These are phyloP conservation scores for Rhizopus arrhizus DNA, from an alignment of 371 early-diverging fungal genomes.

Conservation along the genomic window DNA sequence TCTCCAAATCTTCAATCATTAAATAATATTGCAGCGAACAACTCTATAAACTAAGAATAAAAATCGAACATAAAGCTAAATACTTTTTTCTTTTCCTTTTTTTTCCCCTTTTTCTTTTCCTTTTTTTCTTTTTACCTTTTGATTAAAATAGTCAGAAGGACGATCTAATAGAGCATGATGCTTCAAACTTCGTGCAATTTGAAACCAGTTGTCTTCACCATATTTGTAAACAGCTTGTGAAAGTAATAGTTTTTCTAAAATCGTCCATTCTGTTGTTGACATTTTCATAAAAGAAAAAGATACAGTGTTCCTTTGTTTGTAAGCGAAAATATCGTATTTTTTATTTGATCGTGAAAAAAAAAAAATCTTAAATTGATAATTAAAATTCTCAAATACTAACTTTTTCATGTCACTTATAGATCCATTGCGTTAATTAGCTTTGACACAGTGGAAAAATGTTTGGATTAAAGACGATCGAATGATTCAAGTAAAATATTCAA, in stretches of 20 bases:
- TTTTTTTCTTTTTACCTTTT: slow-evolving; percentile 34
- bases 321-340: too few species aligned
- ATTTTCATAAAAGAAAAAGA: background rate
- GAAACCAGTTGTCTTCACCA: slow-evolving; percentile 67
- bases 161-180: slow-evolving; percentile 56
- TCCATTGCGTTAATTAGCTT: too few species aligned
- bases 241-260: slow-evolving; percentile 63
- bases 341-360: too few species aligned
- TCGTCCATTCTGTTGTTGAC: slow-evolving; percentile 51
- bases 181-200: slow-evolving; percentile 57
- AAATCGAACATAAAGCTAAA: background rate
- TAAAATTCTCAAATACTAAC: too few species aligned
- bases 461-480: too few species aligned
- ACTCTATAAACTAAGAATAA: slow-evolving; percentile 19
- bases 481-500: too few species aligned
- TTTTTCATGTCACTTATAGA: too few species aligned
- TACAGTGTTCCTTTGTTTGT: too few species aligned
- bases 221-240: slow-evolving; percentile 69
- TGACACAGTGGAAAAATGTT: too few species aligned
- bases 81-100: background rate
- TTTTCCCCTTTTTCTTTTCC: too few species aligned
- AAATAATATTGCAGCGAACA: slow-evolving; percentile 40
- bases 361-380: too few species aligned
- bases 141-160: slow-evolving; percentile 55
- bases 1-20: slow-evolving; percentile 35